Evolutionary conservation across 495 filamentous ascomycete species (phyloP), one percentile per base, ranked within the genome.

Genomic region (Lasiosphaeriaceae sp.): DNA sequence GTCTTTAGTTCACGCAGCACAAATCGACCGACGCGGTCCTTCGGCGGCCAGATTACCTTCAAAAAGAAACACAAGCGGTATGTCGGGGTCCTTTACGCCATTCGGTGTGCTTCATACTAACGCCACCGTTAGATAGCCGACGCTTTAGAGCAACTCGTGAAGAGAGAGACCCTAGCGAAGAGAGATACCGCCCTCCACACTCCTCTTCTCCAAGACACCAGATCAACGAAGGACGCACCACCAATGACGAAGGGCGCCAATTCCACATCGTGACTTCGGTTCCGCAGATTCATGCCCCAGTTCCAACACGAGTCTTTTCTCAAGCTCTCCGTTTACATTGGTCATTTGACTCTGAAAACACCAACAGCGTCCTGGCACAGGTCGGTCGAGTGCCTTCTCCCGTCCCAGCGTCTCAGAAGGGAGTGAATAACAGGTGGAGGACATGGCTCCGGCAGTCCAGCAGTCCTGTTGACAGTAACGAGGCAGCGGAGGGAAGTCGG

Each of bases 281-380:
- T 37, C 41, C 51, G 12, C 14, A 12, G 47, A 48, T 61, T 14
- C 9, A 44, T 19, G 56, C 61, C 2, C 65, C 65, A 4, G 22
- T 63, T 22, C 61, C 67, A 11, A 3, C 53, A 8, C 60, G 63
- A 34, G 47, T 35, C 1, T 12, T 34, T 59, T 22, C 56, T 59
- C 8, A 45, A 43, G 8, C 46, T 24, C 0, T 35, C 59, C 7
- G 51, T 53, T 43, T 34, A 31, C 19, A 23, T 47, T 7, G 43
- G 41, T 7, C 39, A 2, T 31, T 56, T 2, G 57, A 60, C 23
- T 67, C 68, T 22, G 54, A 55, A 14, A 55, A 62, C 20, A 61
- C 55, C 11, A 52, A 51, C n/a, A 71, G 62, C 23, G 53, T 52
- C 31, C 11, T 64, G 2, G 68, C 66, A 12, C 64, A 64, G 39